Evolutionary conservation across 139 green algal species (phyloP), one percentile per base, ranked within the genome.

Genomic region (Mychonastes homosphaera): DNA sequence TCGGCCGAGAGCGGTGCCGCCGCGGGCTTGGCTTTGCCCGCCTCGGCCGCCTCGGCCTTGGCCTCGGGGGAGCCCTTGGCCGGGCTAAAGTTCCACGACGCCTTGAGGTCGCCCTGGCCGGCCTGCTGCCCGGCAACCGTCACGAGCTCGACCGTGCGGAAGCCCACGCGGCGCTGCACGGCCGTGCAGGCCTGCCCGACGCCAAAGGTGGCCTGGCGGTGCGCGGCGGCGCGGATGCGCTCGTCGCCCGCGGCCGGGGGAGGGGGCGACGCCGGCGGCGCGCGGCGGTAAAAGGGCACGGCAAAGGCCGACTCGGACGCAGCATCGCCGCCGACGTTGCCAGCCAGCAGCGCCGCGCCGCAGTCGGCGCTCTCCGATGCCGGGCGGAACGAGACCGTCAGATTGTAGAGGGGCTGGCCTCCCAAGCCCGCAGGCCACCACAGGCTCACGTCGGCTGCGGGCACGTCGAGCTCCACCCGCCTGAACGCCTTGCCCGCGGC

Each of bases 91-190:
- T 7, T n/a, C 10, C 10, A 48, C 41, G 19, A 18, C 24, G 19
- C 6, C 19, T 13, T 8, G 6, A 18, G 41, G 12, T 26, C 4
- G 24, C 46, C 6, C 10, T 53, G 15, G 46, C 23, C 3, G 5
- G 24, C 12, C 3, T 6, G 23, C 23, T 61, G 32, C 53, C n/a
- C 3, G 32, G 48, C 18, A 47, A 73, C 53, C 2, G 58, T 73
- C 19, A 84, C 64, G 19, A 91, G 63, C 53, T 86, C 74, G 9
- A 88, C 34, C 0, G 35, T 68, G 6, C 80, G 67, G 36, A 91
- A 76, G 19, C 83, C 83, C 0, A 89, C 55, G 28, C 58, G 56
- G 23, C 75, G 47, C 39, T 32, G 41, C 4, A 13, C 47, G 3
- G 53, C 18, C 19, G 19, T 59, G 27, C 47, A 55, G 47, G n/a